phyloP scores from a whole-genome alignment of 345 rosid species.

The Lumnitzera littorea region DNA sequence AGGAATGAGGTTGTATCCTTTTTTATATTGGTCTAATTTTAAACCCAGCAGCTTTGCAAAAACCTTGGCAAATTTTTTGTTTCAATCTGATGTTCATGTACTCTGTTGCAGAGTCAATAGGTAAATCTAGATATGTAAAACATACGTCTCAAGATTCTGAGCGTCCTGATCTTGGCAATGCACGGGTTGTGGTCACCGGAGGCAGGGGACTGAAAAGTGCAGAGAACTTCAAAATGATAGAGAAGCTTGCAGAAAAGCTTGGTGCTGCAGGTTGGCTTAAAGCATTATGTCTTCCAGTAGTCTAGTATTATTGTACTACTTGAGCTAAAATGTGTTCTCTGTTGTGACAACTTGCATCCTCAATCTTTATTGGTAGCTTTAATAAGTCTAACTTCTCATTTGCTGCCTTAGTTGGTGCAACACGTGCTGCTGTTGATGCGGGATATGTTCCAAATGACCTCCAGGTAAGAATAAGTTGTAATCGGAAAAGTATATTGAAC shows the following conservation, averaged over 20 bases:
- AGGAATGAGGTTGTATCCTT: background rate
- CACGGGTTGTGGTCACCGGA: conserved; percentile 79
- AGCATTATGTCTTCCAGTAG: background rate
- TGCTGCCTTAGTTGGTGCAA: conserved; percentile 76
- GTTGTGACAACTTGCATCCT: background rate
- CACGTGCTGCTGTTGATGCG: conserved; percentile 99
- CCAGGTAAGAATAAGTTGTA: conserved; percentile 45
- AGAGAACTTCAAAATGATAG: conserved; percentile 90
- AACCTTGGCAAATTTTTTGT: no score
- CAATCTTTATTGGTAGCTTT: background rate
- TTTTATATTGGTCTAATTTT: no score
- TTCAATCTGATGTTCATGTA: background rate
- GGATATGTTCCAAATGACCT: conserved; percentile 96
- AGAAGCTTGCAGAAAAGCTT: conserved; percentile 93
- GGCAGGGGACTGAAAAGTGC: conserved; percentile 87
- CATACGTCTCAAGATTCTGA: conserved; percentile 72
- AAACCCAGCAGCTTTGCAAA: no score
- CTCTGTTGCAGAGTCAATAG: conserved; percentile 39
- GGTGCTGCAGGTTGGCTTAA: conserved; percentile 76
- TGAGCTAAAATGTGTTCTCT: no score
- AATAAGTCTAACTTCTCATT: conserved; percentile 1
- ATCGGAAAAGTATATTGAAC: conserved; percentile 3
- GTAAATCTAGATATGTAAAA: conserved; percentile 63
- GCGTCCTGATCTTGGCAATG: conserved; percentile 96
- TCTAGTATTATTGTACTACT: no score